Base-by-base conservation (phyloP, 768 basidiomycete genomes). In the Phaeotremella skinneri region DNA sequence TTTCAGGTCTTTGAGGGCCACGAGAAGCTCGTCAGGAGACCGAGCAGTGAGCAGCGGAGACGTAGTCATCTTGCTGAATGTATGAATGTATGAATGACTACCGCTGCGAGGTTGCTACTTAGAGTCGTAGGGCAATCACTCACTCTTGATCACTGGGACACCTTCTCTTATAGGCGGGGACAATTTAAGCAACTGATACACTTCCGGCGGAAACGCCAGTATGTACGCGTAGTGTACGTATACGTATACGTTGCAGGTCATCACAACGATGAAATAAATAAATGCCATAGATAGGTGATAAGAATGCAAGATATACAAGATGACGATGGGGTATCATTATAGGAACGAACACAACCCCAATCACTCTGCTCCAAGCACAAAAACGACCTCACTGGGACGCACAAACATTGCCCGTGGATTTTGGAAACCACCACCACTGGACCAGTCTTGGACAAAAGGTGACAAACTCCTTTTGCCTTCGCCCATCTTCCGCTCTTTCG, bases 1-100 rank as follows among this genome's bases (percentile, higher is more conserved):
- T 67, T 76, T 76, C 41, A 75, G 66, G 31, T 72, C 69, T 55
- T 74, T 76, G 29, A 76, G 65, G 29, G 30, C 32, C 14, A 4
- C 17, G n/a, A 73, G 41, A 2, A 67, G 62, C 11, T 63, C 63
- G 1, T 49, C 7, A 4, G 49, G 48, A 13, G 54, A 9, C 26
- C 14, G 7, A 5, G 55, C 13, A 4, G 53, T 49, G n/a, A n/a
- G 13, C 9, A 52, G 17, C 3, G 32, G 30, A 32, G 50, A 9
- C 3, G 50, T 6, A 27, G 27, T 31, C 29, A 34, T 52, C 21
- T n/a, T 29, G 25, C 48, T 49, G 48, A n/a, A n/a, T n/a, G n/a
- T n/a, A n/a, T n/a, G n/a, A n/a, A n/a, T n/a, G n/a, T n/a, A n/a
- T n/a, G n/a, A n/a, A n/a, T n/a, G n/a, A n/a, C n/a, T n/a, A n/a